Base-by-base conservation (phyloP, 345 rosid species). In the Gossypium arboreum region DNA sequence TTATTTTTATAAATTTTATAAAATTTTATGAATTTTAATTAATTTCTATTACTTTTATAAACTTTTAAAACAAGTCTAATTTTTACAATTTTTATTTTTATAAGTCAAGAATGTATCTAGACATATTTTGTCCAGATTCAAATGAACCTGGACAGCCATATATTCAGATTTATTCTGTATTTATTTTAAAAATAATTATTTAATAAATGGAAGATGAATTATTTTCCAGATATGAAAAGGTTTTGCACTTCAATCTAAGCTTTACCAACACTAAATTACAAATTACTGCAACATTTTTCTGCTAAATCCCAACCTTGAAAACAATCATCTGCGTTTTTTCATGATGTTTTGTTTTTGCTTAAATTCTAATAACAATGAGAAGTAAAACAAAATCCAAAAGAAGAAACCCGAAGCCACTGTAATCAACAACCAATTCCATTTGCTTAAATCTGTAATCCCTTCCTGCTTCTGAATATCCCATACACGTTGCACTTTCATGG, bases 381-480 rank as follows among this genome's bases (percentile, higher is more conserved):
- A 24, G 89, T 93, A 95, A 78, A 95, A 95, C 77, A 95, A 80
- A 71, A 87, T 72, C 86, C 98, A 82, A 57, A 95, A 95, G 25
- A 91, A 77, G 89, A 95, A 95, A 0, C 99, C 99, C 87, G 90
- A 93, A 12, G 89, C 99, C 22, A 93, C 90, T 2, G 97, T 93
- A 43, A 93, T 76, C 80, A 85, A 80, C 80, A 95, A 80, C 82
- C 99, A 93, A 75, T 78, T 75, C 98, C 97, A 93, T 60, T 90
- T 93, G 64, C 85, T 87, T 72, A 95, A 55, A 55, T 91, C 91
- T 7, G 86, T 88, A 16, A 91, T 81, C 39, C 91, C 97, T 80
- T 91, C 88, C 71, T 87, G 88, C 77, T 69, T 75, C 77, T 93
- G 72, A 7, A 93, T 84, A 73, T 91, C 98, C 0, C 80, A 95